A percentile compares a stretch with the other conserved stretches of the same genome.
Conservation (phyloP, 2,329 filamentous ascomycete species). For the Incumbomyces lentus region DNA sequence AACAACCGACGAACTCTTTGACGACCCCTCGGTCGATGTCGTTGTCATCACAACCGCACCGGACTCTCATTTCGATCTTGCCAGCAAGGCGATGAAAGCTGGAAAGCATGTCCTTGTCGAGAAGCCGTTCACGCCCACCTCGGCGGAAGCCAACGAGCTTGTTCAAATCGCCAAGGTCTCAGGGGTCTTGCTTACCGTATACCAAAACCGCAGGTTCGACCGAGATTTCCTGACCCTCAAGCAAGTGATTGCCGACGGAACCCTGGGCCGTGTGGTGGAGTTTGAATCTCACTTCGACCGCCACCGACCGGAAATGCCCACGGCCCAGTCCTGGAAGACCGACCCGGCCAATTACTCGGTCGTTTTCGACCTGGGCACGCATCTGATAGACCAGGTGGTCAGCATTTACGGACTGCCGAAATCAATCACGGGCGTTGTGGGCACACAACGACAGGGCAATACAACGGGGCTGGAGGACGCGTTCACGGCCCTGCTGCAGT, state of each 20-base stretch:
- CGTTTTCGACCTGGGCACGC: slow-evolving; percentile 65
- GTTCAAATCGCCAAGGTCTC: slow-evolving; percentile 44
- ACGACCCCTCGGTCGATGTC: slow-evolving; percentile 56
- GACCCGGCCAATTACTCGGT: slow-evolving; percentile 55
- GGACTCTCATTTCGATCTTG: slow-evolving; percentile 57
- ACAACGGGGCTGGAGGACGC: slow-evolving; percentile 38
- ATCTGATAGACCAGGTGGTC: slow-evolving; percentile 66
- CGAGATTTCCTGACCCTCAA: slow-evolving; percentile 63
- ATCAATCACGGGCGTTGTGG: slow-evolving; percentile 56
- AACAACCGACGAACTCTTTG: slow-evolving; percentile 50
- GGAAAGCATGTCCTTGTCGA: slow-evolving; percentile 51
- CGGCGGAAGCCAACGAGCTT: slow-evolving; percentile 56
- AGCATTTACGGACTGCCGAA: slow-evolving; percentile 59
- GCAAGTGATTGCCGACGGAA: slow-evolving; percentile 49
- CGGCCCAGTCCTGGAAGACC: slow-evolving; percentile 54
- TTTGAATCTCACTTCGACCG: slow-evolving; percentile 75
- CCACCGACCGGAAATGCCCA: slow-evolving; percentile 50
- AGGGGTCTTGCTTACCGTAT: slow-evolving; percentile 52
- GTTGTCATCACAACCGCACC: slow-evolving; percentile 64
- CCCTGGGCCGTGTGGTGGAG: slow-evolving; percentile 62
- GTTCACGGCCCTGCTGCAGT: slow-evolving; percentile 56
- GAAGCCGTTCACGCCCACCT: slow-evolving; percentile 70
- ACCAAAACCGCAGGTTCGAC: slow-evolving; percentile 70
- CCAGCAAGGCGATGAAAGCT: slow-evolving; percentile 53
- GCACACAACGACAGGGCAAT: slow-evolving; percentile 53